These are phyloP conservation scores for Tulasnella sp. DNA, from an alignment of 768 basidiomycete genomes.

Conservation along the genomic window DNA sequence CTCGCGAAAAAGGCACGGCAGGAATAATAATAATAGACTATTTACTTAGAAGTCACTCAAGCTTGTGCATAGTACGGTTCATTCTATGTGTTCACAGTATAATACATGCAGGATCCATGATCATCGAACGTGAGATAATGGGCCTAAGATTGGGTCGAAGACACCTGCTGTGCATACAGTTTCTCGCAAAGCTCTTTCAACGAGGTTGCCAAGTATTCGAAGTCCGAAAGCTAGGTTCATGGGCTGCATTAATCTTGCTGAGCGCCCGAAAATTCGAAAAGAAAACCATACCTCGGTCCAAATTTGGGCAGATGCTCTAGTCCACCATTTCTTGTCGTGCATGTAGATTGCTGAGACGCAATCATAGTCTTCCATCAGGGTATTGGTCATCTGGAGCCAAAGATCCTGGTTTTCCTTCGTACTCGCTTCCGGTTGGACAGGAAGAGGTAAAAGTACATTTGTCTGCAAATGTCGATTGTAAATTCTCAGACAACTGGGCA, in stretches of 20 bases:
- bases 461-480: conserved; percentile 4
- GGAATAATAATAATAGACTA: too few relatives aligned
- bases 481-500: neutral
- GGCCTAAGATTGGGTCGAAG: too few relatives aligned
- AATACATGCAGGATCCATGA: too few relatives aligned
- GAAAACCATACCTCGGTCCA: conserved; percentile 15
- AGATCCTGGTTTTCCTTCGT: neutral
- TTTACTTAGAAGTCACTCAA: too few relatives aligned
- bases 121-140: too few relatives aligned
- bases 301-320: conserved; percentile 14
- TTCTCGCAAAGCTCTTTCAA: conserved; percentile 4
- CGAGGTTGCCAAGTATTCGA: conserved; percentile 6
- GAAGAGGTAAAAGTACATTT: conserved; percentile 18
- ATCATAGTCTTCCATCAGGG: neutral
- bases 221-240: conserved; percentile 13
- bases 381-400: neutral
- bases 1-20: too few relatives aligned
- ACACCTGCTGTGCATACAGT: too few relatives aligned
- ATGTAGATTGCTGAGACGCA: conserved; percentile 6
- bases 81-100: too few relatives aligned
- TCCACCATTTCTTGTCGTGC: conserved; percentile 16
- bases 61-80: too few relatives aligned
- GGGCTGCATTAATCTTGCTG: neutral
- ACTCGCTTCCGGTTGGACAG: neutral
- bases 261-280: neutral